Evolutionary conservation across 2,329 filamentous ascomycete species (phyloP).

Genomic region (Fusarium verrucosum): DNA sequence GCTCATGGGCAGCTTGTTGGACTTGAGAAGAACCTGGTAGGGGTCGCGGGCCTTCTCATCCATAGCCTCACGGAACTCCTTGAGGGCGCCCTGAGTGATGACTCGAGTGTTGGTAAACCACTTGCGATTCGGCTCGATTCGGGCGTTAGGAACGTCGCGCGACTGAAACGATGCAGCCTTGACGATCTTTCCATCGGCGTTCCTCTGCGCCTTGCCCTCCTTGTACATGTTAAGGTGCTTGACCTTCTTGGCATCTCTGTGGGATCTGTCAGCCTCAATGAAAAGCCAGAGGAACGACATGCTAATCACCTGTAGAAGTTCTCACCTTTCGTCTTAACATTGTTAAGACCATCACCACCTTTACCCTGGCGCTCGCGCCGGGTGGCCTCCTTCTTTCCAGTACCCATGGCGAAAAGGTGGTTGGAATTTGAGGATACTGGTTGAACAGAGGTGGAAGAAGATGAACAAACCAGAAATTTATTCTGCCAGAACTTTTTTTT

Average conservation of each 20-base stretch:
- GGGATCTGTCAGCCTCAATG: no score
- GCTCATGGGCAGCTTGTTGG: conserved; percentile 96
- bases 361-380: conserved; percentile 88
- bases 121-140: conserved; percentile 94
- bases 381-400: conserved; percentile 88
- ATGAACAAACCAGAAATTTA: conserved; percentile 41
- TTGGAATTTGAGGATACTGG: conserved; percentile 36
- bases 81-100: conserved; percentile 88
- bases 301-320: conserved; percentile 79
- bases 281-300: no score
- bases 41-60: conserved; percentile 90
- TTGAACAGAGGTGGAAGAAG: conserved; percentile 29
- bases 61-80: conserved; percentile 89
- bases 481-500: conserved; percentile 43
- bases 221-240: conserved; percentile 92
- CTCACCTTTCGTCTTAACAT: conserved; percentile 94
- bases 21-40: conserved; percentile 93
- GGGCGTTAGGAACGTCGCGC: conserved; percentile 79
- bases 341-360: conserved; percentile 84
- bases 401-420: conserved; percentile 71
- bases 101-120: conserved; percentile 96
- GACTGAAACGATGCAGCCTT: conserved; percentile 87
- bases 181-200: conserved; percentile 83
- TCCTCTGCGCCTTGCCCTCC: conserved; percentile 82
- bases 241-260: conserved; percentile 78